These are phyloP conservation scores for Saccharomyces uvarum DNA, from an alignment of 1,139 yeast genomes.

Conservation along the genomic window DNA sequence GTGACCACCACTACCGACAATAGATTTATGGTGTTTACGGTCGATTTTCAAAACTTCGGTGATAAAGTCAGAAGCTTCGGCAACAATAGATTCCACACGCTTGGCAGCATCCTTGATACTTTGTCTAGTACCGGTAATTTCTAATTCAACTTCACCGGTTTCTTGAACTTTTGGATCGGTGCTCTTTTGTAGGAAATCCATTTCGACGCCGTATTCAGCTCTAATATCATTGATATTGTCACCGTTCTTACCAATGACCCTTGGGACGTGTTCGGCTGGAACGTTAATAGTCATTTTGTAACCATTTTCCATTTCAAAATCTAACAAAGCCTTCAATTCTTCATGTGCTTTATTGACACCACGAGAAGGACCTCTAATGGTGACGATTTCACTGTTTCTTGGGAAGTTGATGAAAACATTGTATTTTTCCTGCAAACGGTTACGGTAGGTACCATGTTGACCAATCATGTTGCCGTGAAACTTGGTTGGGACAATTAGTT, in stretches of 20 bases:
- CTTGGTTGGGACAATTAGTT: slow-evolving; percentile 63
- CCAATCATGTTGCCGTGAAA: slow-evolving; percentile 84
- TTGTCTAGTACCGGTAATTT: slow-evolving; percentile 69
- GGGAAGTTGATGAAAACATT: slow-evolving; percentile 79
- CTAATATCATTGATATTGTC: slow-evolving; percentile 76
- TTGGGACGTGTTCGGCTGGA: slow-evolving; percentile 65
- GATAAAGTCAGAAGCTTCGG: slow-evolving; percentile 59
- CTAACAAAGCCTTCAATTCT: slow-evolving; percentile 75
- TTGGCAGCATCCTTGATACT: slow-evolving; percentile 71
- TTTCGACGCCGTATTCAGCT: slow-evolving; percentile 71
- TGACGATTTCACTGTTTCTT: slow-evolving; percentile 53
- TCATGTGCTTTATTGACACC: slow-evolving; percentile 81
- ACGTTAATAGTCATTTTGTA: slow-evolving; percentile 54
- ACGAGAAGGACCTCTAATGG: slow-evolving; percentile 84
- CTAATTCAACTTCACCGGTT: slow-evolving; percentile 47
- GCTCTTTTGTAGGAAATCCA: slow-evolving; percentile 50
- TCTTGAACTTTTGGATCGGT: slow-evolving; percentile 36
- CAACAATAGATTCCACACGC: slow-evolving; percentile 55
- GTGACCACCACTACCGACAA: slow-evolving; percentile 79
- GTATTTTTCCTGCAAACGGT: slow-evolving; percentile 84
- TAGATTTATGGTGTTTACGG: slow-evolving; percentile 67
- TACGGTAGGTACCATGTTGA: slow-evolving; percentile 70
- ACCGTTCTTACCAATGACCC: slow-evolving; percentile 86
- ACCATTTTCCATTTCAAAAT: slow-evolving; percentile 85
- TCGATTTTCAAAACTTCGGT: slow-evolving; percentile 57